Evolutionary conservation across 179 eudicot species (phyloP).

Genomic region (Monotropa hypopitys): DNA sequence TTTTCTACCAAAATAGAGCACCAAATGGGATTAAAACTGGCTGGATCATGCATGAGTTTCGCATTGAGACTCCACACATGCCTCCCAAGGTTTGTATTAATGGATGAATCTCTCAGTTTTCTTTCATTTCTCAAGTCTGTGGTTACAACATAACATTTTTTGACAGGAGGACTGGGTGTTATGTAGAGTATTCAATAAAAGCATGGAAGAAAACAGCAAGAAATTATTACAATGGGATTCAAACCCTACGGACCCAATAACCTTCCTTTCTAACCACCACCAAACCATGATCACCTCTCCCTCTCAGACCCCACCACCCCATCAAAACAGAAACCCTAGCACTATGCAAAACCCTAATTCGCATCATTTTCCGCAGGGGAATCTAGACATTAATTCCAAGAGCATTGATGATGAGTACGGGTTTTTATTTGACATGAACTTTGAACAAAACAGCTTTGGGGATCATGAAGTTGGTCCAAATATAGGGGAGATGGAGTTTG

Average conservation of each 20-base stretch:
- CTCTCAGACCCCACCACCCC: constrained; percentile 4
- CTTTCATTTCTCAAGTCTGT: neutral
- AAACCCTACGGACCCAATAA: neutral
- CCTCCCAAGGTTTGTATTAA: constrained; percentile 53
- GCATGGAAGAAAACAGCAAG: constrained; percentile 21
- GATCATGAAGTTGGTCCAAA: neutral
- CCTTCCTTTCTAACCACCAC: neutral
- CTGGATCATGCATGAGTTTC: constrained; percentile 89
- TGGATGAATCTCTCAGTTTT: neutral
- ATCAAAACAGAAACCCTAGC: constrained; percentile 8
- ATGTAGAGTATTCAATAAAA: constrained; percentile 69
- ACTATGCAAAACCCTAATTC: constrained; percentile 12
- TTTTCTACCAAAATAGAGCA: constrained; percentile 58
- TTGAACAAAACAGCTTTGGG: neutral
- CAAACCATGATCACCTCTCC: neutral
- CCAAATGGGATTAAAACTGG: constrained; percentile 70
- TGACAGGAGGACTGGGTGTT: constrained; percentile 81
- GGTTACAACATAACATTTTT: neutral
- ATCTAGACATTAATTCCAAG: neutral
- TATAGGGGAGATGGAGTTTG: constrained; percentile 6
- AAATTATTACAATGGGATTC: too few species aligned
- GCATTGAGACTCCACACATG: constrained; percentile 60
- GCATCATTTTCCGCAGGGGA: constrained; percentile 9
- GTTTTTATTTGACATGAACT: constrained; percentile 6
- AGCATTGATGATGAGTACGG: constrained; percentile 6